Base-by-base conservation (phyloP, 495 filamentous ascomycete genomes). In the Viridothelium virens region DNA sequence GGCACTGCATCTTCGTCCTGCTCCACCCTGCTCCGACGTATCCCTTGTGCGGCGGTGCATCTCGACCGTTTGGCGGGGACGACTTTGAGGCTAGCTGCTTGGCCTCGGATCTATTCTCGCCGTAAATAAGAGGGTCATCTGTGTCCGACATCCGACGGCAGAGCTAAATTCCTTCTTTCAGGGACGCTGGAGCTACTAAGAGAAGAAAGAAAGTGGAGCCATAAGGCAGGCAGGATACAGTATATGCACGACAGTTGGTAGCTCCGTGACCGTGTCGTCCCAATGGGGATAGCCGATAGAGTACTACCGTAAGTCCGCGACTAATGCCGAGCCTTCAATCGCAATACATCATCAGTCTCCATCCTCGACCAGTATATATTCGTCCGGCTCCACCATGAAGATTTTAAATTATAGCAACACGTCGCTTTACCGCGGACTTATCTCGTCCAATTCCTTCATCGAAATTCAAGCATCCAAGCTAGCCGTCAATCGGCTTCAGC, bases 291-390 rank as follows among this genome's bases (percentile, higher is more conserved):
- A 25, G 25, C 25, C 41, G 14, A 44, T 44, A 14, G 41, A 7
- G 6, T 7, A 44, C 6, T 14, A 44, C 31, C 31, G 7, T 59
- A 59, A 59, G 31, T 59, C 53, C 53, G 53, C 53, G 18, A 36
- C 14, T 36, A 59, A 59, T 36, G 53, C 53, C 53, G 53, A n/a
- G 31, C 7, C 53, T 14, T 9, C 48, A 7, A 7, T 53, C 18
- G 48, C 18, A 59, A 59, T 59, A 59, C 53, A 59, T 59, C 53
- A 59, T 59, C 25, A 59, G 18, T 33, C 31, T 53, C 10, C 12
- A 18, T 18, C 5, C 18, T 5, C 5, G 48, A 5, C 10, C 11
- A n/a, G n/a, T 59, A 59, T 59, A 59, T 59, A 59, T 59, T 34
- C 25, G 3, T 5, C 12, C 5, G 31, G 6, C n/a, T 59, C 31